phyloP scores from a whole-genome alignment of 2,329 filamentous ascomycete genomes.

The Apiospora arundinis region DNA sequence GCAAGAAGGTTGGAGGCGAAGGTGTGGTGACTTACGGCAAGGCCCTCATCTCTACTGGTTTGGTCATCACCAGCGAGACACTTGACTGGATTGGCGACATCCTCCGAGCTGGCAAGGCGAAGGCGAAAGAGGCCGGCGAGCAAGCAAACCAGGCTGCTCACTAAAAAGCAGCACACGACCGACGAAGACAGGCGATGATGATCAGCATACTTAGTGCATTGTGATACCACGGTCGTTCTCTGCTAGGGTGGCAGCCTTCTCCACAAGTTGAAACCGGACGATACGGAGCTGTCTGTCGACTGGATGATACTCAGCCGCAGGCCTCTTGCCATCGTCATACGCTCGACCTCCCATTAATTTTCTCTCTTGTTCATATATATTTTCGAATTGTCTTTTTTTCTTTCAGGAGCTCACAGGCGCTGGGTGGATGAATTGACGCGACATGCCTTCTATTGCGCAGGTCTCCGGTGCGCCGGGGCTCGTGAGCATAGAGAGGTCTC shows the following conservation, averaged over 20 bases:
- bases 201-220: slow-evolving; percentile 18
- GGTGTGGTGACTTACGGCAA: slow-evolving; percentile 72
- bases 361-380: slow-evolving; percentile 16
- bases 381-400: slow-evolving; percentile 1
- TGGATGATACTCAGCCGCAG: slow-evolving; percentile 8
- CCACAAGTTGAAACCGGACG: neutral
- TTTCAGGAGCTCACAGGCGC: slow-evolving; percentile 14
- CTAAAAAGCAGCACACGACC: neutral
- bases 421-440: slow-evolving; percentile 18
- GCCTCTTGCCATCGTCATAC: neutral
- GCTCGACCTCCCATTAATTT: slow-evolving; percentile 5
- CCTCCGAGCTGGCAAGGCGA: slow-evolving; percentile 66
- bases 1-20: slow-evolving; percentile 68
- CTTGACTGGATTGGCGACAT: slow-evolving; percentile 65
- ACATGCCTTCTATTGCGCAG: neutral
- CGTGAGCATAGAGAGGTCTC: neutral
- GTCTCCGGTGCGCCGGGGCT: neutral
- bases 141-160: slow-evolving; percentile 47
- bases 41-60: slow-evolving; percentile 70
- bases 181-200: neutral
- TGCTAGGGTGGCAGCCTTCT: slow-evolving; percentile 9
- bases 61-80: slow-evolving; percentile 71
- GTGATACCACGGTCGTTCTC: slow-evolving; percentile 19
- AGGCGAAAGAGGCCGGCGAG: slow-evolving; percentile 60
- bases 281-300: neutral